Conservation (phyloP, 2,329 filamentous ascomycete genomes). For the Cladosporium sp. region DNA sequence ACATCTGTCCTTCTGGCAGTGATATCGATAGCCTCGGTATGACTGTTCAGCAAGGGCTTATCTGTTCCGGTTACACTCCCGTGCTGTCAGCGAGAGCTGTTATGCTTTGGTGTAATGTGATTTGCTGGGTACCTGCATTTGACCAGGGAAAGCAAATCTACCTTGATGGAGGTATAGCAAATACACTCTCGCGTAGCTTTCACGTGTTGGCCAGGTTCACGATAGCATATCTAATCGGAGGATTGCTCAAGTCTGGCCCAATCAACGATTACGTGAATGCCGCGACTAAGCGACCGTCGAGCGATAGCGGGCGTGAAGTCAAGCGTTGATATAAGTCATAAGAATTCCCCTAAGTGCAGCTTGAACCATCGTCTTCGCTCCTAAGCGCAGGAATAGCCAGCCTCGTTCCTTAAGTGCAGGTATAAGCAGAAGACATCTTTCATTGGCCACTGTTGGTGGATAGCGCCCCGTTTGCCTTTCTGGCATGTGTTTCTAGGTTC, state of each 20-base stretch:
- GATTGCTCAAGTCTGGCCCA: not conserved
- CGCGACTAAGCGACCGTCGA: constrained; percentile 9
- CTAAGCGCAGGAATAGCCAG: constrained; percentile 14
- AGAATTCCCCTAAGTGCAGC: constrained; percentile 11
- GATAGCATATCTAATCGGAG: not conserved
- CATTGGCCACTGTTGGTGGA: constrained; percentile 1
- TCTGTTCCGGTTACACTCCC: not conserved
- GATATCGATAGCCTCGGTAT: not conserved
- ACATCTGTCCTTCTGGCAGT: not conserved
- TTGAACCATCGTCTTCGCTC: constrained; percentile 6
- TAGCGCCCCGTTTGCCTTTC: constrained; percentile 4
- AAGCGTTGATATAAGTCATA: constrained; percentile 13
- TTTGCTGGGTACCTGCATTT: constrained; percentile 12
- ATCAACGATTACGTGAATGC: constrained; percentile 9
- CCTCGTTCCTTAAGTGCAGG: constrained; percentile 11
- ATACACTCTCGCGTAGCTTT: not conserved
- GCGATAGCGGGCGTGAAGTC: not conserved
- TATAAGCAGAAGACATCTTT: not conserved
- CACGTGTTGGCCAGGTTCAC: not conserved
- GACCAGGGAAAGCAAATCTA: not conserved
- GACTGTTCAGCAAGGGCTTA: not conserved
- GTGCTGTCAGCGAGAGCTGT: not conserved
- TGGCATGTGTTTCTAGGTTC: not conserved
- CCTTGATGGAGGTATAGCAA: not conserved
- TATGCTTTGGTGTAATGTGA: not conserved